Evolutionary conservation across 768 basidiomycete species (phyloP), one percentile per base, ranked within the genome.

Genomic region (Suillus tomentosus): DNA sequence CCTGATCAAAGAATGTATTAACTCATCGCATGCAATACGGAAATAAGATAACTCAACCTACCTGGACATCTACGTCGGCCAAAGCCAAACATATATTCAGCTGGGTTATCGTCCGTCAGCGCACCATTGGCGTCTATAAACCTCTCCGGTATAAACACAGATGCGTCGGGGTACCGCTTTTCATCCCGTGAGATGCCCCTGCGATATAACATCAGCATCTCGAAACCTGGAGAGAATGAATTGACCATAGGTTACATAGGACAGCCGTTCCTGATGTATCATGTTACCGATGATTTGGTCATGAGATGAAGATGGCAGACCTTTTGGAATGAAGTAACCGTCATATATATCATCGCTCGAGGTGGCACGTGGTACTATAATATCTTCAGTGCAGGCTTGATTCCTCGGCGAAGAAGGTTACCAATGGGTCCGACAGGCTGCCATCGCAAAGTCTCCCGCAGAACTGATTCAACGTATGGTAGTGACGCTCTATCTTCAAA

Each of bases 281-380:
- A 55, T 55, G 14, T 37, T 6, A 36, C 1, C 3, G 7, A 14
- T 37, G 13, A 22, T n/a, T 22, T 22, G 34, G 7, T 55, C n/a
- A 37, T 8, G 4, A 3, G 13, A 37, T 3, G n/a, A 36, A 37
- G 22, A 36, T 7, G 3, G 13, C 56, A 40, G 66, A 57, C 74
- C 74, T 57, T 68, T 69, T 8, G 74, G 73, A 19, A 76, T 69
- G 58, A 64, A 68, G 48, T 73, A 75, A 0, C 77, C 80, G 0
- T 78, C 70, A 58, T 79, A 82, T 11, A 70, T 64, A 63, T 82
- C 81, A 48, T 82, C 80, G 1, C 8, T 56, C 13, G 22, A 40
- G 37, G 62, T 34, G 17, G 62, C 57, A 62, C 60, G 62, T 2
- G 62, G n/a, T 1, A 43, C 54, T 56, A 15, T 7, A 15, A 9